Percentiles rank a stretch among this genome's conserved stretches.
Evolutionary conservation across 2,329 filamentous ascomycete species (phyloP).

Genomic region (Botrytis hyacinthi): DNA sequence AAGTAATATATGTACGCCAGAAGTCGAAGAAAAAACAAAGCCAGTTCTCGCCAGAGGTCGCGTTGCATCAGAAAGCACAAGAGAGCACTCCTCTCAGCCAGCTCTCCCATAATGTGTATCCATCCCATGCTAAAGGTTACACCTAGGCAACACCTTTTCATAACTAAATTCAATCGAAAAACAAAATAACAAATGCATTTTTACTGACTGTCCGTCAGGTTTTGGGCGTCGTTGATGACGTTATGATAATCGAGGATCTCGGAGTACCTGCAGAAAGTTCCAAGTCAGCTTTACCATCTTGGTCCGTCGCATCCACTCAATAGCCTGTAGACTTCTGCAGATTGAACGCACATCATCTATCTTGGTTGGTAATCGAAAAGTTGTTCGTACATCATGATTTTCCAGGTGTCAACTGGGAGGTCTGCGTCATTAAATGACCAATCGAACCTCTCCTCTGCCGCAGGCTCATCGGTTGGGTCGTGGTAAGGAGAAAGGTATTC

Average conservation of each 20-base stretch:
- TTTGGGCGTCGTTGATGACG: slow-evolving; percentile 59
- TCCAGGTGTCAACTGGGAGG: slow-evolving; percentile 98
- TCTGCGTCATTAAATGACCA: slow-evolving; percentile 99
- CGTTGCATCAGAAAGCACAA: slow-evolving; percentile 19
- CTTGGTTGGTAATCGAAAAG: slow-evolving; percentile 34
- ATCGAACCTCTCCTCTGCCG: slow-evolving; percentile 96
- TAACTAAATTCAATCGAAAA: slow-evolving; percentile 17
- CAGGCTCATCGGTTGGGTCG: slow-evolving; percentile 93
- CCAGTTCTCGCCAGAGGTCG: slow-evolving; percentile 12
- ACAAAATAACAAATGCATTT: slow-evolving; percentile 9
- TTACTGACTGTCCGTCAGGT: slow-evolving; percentile 29
- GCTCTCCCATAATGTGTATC: slow-evolving; percentile 17
- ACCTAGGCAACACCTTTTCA: slow-evolving; percentile 2
- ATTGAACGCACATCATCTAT: slow-evolving; percentile 14
- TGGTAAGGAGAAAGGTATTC: slow-evolving; percentile 96
- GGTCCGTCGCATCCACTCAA: slow-evolving; percentile 17
- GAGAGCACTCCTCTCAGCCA: slow-evolving; percentile 15
- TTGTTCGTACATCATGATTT: slow-evolving; percentile 93
- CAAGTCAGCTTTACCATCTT: slow-evolving; percentile 37
- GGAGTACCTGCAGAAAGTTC: slow-evolving; percentile 71
- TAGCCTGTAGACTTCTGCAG: slow-evolving; percentile 11
- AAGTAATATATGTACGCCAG: slow-evolving; percentile 20
- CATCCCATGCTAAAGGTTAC: slow-evolving; percentile 20
- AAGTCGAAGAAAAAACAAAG: slow-evolving; percentile 10
- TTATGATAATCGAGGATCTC: slow-evolving; percentile 99